These are phyloP conservation scores for Coemansia sp. DNA, from an alignment of 192 early-diverging fungal genomes.

Conservation along the genomic window DNA sequence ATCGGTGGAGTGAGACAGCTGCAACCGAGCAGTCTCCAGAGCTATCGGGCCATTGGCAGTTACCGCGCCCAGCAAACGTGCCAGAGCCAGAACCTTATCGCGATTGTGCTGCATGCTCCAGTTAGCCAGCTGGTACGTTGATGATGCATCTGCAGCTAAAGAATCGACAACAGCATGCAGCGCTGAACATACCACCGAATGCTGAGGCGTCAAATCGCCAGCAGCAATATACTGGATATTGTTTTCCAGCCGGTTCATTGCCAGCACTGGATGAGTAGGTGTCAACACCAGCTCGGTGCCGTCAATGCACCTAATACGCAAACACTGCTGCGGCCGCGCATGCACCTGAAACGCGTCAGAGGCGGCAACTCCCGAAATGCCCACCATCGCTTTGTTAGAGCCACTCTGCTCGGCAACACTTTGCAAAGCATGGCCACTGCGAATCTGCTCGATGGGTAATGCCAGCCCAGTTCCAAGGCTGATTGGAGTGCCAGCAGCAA, in stretches of 20 bases:
- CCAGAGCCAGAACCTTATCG: conserved; percentile 38
- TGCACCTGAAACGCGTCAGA: conserved; percentile 46
- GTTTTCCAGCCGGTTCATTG: conserved; percentile 10
- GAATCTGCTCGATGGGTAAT: conserved; percentile 44
- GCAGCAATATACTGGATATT: conserved; percentile 39
- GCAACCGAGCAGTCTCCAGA: conserved; percentile 1
- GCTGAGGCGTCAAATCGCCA: conserved; percentile 20
- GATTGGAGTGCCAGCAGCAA: conserved; percentile 52
- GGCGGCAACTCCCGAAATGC: conserved; percentile 21
- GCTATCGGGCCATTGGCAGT: conserved; percentile 6
- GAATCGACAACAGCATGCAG: conserved; percentile 27
- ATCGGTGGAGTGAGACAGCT: conserved; percentile 11
- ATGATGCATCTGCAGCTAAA: conserved; percentile 5
- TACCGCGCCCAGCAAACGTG: conserved; percentile 36
- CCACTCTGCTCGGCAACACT: conserved; percentile 8
- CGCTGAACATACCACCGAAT: conserved; percentile 46
- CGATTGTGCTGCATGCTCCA: conserved; percentile 23
- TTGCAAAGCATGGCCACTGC: conserved; percentile 24
- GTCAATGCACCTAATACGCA: conserved; percentile 36
- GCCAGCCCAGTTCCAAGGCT: conserved; percentile 41
- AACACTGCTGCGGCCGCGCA: conserved; percentile 24
- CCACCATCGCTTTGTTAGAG: not conserved
- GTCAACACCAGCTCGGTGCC: conserved; percentile 43
- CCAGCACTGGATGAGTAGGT: conserved; percentile 48
- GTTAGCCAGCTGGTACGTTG: conserved; percentile 9